These are phyloP conservation scores for Chlorella sp. DNA, from an alignment of 139 green algal species.

Conservation along the genomic window DNA sequence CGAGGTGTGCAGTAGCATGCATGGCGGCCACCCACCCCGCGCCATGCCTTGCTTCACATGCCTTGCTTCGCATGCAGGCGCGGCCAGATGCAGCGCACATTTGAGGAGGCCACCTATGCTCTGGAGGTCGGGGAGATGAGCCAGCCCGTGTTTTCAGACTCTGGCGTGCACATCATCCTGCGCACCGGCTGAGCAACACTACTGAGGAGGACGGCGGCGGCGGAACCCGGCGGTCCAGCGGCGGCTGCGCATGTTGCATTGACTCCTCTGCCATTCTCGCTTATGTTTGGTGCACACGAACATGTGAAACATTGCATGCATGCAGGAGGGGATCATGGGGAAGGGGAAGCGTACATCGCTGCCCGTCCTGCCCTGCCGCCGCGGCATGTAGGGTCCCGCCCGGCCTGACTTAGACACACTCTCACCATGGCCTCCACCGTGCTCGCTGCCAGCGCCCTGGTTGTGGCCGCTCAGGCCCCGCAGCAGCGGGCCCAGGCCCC, in stretches of 20 bases:
- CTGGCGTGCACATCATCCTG: conserved; percentile 31
- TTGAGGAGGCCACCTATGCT: conserved; percentile 73
- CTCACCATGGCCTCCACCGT: conserved; percentile 3
- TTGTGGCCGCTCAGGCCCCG: not conserved
- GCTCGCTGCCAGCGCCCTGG: not conserved
- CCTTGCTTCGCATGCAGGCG: conserved; percentile 21
- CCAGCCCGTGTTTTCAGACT: conserved; percentile 78
- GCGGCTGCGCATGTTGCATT: not conserved
- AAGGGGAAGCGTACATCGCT: too few relatives aligned
- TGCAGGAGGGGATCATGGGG: too few relatives aligned
- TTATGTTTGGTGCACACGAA: not conserved
- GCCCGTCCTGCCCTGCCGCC: not conserved
- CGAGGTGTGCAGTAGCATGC: too few relatives aligned
- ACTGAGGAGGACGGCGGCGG: not conserved
- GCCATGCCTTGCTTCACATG: not conserved
- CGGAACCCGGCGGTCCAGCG: not conserved
- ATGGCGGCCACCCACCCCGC: not conserved
- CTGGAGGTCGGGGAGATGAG: conserved; percentile 77
- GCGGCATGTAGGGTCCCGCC: not conserved
- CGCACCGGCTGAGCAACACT: conserved; percentile 1
- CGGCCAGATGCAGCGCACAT: conserved; percentile 88
- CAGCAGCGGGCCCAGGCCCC: conserved; percentile 7
- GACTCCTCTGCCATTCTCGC: not conserved
- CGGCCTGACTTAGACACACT: not conserved
- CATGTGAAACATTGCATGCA: not conserved